Conservation (phyloP, 2,329 filamentous ascomycete species). For the Alternaria ethzedia region DNA sequence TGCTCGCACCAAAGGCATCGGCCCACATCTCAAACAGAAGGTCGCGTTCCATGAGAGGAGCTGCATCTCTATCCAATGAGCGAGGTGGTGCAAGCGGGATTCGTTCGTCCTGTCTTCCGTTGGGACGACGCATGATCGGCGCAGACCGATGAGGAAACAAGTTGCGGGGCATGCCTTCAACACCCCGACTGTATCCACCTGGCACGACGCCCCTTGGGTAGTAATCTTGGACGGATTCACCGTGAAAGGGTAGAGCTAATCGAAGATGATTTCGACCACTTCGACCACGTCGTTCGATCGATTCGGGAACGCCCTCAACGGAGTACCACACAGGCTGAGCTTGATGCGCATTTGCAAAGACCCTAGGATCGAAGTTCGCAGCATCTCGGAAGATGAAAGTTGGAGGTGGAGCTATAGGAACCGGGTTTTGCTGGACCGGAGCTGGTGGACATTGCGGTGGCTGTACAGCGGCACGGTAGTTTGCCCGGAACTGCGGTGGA, state of each 20-base stretch:
- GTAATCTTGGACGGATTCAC: too few species aligned
- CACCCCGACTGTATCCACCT: neutral
- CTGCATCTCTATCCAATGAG: neutral
- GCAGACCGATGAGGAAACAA: neutral
- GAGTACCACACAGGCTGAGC: neutral
- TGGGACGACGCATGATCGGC: neutral
- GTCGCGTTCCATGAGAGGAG: neutral
- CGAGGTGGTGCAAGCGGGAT: neutral
- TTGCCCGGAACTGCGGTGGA: neutral
- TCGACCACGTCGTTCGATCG: too few species aligned
- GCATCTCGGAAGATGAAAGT: neutral
- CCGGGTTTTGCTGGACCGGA: neutral
- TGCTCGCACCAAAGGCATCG: neutral
- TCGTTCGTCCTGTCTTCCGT: neutral
- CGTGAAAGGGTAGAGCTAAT: too few species aligned
- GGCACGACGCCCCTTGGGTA: neutral
- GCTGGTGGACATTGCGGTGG: neutral
- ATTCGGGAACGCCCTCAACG: neutral
- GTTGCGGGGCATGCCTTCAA: neutral
- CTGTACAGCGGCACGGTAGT: neutral
- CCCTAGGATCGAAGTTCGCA: neutral
- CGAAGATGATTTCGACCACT: too few species aligned
- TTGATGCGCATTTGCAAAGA: neutral
- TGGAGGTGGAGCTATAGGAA: neutral
- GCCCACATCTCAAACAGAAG: neutral